Evolutionary conservation across 768 basidiomycete genomes (phyloP).

Genomic region (Lactarius deliciosus): DNA sequence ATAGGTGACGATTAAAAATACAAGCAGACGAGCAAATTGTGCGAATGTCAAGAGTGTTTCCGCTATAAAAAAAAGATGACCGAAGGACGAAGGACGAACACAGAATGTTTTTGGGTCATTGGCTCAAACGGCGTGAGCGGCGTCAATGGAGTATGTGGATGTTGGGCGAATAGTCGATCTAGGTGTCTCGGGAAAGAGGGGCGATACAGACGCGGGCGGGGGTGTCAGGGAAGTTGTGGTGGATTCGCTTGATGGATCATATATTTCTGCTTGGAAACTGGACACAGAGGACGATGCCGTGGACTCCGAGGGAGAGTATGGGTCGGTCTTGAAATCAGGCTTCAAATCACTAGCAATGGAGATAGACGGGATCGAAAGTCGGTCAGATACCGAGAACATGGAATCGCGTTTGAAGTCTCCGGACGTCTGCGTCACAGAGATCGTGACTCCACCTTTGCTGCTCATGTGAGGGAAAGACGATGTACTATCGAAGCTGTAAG

Average conservation of each 20-base stretch:
- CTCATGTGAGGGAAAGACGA: constrained; percentile 20
- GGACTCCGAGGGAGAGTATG: constrained; percentile 13
- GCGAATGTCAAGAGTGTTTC: neutral
- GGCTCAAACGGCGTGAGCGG: constrained; percentile 11
- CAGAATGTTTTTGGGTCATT: neutral
- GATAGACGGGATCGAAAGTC: constrained; percentile 26
- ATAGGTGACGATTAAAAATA: constrained; percentile 13
- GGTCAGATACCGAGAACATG: constrained; percentile 12
- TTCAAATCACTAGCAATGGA: constrained; percentile 13
- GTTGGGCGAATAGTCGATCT: neutral
- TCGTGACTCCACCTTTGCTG: constrained; percentile 8
- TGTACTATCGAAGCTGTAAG: neutral
- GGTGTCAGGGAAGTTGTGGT: neutral
- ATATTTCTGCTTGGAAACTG: neutral
- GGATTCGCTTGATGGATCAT: neutral
- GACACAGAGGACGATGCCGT: constrained; percentile 7
- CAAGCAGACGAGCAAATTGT: neutral
- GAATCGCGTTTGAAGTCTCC: constrained; percentile 16
- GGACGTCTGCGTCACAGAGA: constrained; percentile 11
- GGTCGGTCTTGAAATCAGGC: constrained; percentile 17
- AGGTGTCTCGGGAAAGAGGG: constrained; percentile 2
- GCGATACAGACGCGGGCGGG: neutral
- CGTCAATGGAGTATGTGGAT: constrained; percentile 10
- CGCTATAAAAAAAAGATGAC: neutral
- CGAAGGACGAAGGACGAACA: neutral